Conservation (phyloP, 106 monocot genomes). For the Phalaenopsis aphrodite region DNA sequence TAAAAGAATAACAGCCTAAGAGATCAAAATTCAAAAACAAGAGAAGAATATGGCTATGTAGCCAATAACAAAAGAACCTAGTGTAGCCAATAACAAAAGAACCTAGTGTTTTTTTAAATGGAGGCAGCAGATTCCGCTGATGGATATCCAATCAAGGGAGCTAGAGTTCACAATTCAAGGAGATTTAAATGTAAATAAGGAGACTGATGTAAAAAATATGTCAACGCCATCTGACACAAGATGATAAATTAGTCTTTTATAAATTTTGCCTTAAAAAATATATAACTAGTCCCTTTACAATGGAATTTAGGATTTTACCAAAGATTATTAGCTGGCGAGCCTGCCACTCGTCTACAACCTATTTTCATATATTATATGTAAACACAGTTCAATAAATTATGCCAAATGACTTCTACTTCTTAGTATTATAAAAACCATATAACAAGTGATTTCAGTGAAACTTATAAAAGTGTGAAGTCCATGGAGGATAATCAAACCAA, state of each 20-base stretch:
- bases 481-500: too few relatives aligned
- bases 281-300: too few relatives aligned
- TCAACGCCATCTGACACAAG: neutral
- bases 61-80: neutral
- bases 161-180: neutral
- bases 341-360: too few relatives aligned
- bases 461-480: too few relatives aligned
- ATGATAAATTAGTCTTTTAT: neutral
- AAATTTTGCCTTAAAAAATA: too few relatives aligned
- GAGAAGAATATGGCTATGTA: neutral
- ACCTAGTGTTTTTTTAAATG: neutral
- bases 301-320: too few relatives aligned
- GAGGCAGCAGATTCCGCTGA: neutral
- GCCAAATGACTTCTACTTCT: too few relatives aligned
- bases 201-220: neutral
- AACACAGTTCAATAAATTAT: too few relatives aligned
- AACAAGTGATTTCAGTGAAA: too few relatives aligned
- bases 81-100: neutral
- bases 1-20: neutral
- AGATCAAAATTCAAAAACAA: neutral
- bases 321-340: too few relatives aligned
- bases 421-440: too few relatives aligned
- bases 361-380: too few relatives aligned
- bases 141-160: neutral
- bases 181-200: neutral